phyloP scores from a whole-genome alignment of 176 grass and related monocot species.

The Themeda triandra region DNA sequence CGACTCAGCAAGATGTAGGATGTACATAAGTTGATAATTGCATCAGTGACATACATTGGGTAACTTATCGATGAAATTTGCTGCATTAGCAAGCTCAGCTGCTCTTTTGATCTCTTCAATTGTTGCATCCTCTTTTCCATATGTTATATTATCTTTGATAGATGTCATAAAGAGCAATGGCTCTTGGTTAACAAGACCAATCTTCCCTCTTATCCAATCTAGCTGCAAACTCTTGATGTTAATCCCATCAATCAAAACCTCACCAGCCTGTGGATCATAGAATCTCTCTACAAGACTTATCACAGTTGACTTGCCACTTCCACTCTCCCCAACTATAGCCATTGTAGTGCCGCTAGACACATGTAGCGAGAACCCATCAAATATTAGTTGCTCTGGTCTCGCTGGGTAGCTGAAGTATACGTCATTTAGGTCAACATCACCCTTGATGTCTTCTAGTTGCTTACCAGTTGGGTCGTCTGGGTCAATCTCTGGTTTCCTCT shows the following conservation, averaged over 20 bases:
- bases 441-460: slow-evolving; percentile 57
- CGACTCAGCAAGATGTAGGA: neutral
- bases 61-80: slow-evolving; percentile 87
- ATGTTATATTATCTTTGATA: slow-evolving; percentile 82
- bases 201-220: slow-evolving; percentile 73
- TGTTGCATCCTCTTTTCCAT: slow-evolving; percentile 80
- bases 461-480: slow-evolving; percentile 47
- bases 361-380: slow-evolving; percentile 72
- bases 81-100: slow-evolving; percentile 73
- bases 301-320: slow-evolving; percentile 90
- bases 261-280: slow-evolving; percentile 81
- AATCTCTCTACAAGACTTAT: slow-evolving; percentile 82
- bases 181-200: slow-evolving; percentile 91
- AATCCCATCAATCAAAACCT: slow-evolving; percentile 77
- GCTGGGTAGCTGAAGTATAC: slow-evolving; percentile 87
- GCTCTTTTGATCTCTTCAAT: slow-evolving; percentile 75
- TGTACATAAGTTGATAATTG: neutral
- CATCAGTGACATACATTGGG: slow-evolving; percentile 52
- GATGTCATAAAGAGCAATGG: slow-evolving; percentile 82
- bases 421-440: slow-evolving; percentile 73
- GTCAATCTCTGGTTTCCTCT: slow-evolving; percentile 82
- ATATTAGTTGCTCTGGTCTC: slow-evolving; percentile 72
- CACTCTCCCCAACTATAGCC: slow-evolving; percentile 93
- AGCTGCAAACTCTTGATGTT: slow-evolving; percentile 71
- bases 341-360: slow-evolving; percentile 60